These are phyloP conservation scores for Populus euphratica DNA, from an alignment of 345 rosid species.

Conservation along the genomic window DNA sequence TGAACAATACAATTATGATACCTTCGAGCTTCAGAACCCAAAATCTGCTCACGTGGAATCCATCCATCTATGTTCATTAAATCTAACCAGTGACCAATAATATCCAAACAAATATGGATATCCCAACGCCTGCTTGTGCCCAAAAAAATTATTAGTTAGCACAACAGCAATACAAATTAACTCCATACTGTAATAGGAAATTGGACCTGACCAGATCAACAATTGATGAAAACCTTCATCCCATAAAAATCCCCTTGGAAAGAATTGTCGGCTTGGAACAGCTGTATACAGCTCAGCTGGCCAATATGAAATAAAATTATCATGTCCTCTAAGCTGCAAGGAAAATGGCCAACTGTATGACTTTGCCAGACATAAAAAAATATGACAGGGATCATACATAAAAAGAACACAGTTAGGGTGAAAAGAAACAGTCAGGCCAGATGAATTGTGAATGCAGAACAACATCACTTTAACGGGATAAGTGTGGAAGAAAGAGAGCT, in stretches of 20 bases:
- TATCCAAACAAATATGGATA: slow-evolving; percentile 71
- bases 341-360: slow-evolving; percentile 26
- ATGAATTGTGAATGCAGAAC: neutral
- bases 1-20: slow-evolving; percentile 1
- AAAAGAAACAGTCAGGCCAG: neutral
- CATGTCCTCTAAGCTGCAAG: slow-evolving; percentile 49
- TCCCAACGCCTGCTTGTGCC: slow-evolving; percentile 84
- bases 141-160: slow-evolving; percentile 11
- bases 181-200: slow-evolving; percentile 8
- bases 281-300: slow-evolving; percentile 94
- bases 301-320: slow-evolving; percentile 68
- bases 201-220: slow-evolving; percentile 63
- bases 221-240: slow-evolving; percentile 98
- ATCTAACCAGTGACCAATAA: slow-evolving; percentile 93
- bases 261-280: slow-evolving; percentile 87
- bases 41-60: slow-evolving; percentile 95
- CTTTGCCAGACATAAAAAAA: slow-evolving; percentile 30
- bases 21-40: slow-evolving; percentile 93
- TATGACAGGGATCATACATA: neutral
- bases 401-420: neutral
- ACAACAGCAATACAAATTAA: slow-evolving; percentile 6
- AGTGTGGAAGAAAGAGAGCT: neutral
- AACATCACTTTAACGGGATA: neutral
- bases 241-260: slow-evolving; percentile 96
- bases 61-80: slow-evolving; percentile 89